Conservation (phyloP, 2,329 filamentous ascomycete genomes). For the Cadophora malorum region DNA sequence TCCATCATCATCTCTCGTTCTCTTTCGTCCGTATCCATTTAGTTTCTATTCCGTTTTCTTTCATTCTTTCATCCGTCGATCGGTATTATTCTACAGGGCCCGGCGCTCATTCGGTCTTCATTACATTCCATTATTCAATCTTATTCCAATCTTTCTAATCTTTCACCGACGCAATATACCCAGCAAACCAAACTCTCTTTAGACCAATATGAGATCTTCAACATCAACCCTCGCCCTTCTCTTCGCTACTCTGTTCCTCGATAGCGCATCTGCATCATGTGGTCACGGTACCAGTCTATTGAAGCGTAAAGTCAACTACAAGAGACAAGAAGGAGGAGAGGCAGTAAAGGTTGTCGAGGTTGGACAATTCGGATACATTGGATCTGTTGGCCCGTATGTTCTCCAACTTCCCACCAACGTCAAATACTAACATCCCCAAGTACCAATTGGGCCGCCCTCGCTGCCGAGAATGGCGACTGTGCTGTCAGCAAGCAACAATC, state of each 20-base stretch:
- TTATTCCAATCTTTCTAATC: background rate
- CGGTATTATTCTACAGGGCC: conserved; percentile 20
- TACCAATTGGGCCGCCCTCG: conserved; percentile 30
- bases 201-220: conserved; percentile 18
- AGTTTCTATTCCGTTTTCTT: conserved; percentile 12
- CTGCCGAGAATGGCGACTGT: conserved; percentile 29
- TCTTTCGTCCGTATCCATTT: conserved; percentile 1
- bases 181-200: conserved; percentile 12
- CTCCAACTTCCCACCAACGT: background rate
- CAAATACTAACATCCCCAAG: conserved; percentile 20
- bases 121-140: background rate
- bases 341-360: conserved; percentile 24
- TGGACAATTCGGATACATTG: conserved; percentile 34
- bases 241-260: conserved; percentile 21
- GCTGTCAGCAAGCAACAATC: conserved; percentile 30
- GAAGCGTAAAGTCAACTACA: conserved; percentile 28
- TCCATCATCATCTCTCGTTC: conserved; percentile 16
- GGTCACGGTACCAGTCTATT: conserved; percentile 32
- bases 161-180: conserved; percentile 2
- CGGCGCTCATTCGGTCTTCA: conserved; percentile 17
- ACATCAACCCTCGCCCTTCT: conserved; percentile 21
- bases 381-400: conserved; percentile 33
- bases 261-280: conserved; percentile 32
- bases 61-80: conserved; percentile 20
- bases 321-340: conserved; percentile 24